Evolutionary conservation across 495 filamentous ascomycete genomes (phyloP).

Genomic region (Penicillium riverlandense): DNA sequence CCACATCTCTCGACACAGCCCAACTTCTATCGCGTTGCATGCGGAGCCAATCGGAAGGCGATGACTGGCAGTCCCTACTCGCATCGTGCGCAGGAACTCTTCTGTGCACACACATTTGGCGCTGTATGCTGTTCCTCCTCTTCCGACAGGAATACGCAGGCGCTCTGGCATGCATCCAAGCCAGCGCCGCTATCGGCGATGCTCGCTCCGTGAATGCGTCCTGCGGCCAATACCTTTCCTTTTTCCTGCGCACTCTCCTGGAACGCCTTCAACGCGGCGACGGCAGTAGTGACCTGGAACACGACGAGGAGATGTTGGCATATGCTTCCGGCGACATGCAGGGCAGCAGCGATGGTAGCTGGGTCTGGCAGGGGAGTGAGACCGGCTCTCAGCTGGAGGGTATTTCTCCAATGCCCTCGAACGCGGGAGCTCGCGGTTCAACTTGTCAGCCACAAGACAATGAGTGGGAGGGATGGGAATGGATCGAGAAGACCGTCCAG

Average conservation of each 20-base stretch:
- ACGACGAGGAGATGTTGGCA: constrained; percentile 85
- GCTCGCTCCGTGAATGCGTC: constrained; percentile 64
- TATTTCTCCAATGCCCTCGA: constrained; percentile 8
- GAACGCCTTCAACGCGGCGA: constrained; percentile 49
- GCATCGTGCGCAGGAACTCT: constrained; percentile 53
- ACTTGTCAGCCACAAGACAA: constrained; percentile 8
- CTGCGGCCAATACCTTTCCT: constrained; percentile 77
- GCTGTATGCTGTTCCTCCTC: constrained; percentile 74
- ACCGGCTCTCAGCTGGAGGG: constrained; percentile 31
- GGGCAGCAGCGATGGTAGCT: constrained; percentile 67
- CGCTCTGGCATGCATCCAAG: constrained; percentile 66
- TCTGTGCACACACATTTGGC: constrained; percentile 83
- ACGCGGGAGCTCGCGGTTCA: not conserved
- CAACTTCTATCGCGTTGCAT: constrained; percentile 62
- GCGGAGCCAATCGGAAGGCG: constrained; percentile 21
- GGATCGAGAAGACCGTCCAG: constrained; percentile 42
- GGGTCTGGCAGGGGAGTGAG: constrained; percentile 78
- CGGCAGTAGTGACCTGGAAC: constrained; percentile 43
- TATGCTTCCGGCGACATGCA: constrained; percentile 90
- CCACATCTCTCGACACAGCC: constrained; percentile 69
- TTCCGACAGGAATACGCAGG: constrained; percentile 64
- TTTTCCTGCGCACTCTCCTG: constrained; percentile 64
- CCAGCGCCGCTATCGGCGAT: constrained; percentile 59
- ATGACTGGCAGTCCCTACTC: constrained; percentile 44
- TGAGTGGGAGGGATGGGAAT: constrained; percentile 48